Base-by-base conservation (phyloP, 176 grass and related monocot genomes). In the Avena eriantha region DNA sequence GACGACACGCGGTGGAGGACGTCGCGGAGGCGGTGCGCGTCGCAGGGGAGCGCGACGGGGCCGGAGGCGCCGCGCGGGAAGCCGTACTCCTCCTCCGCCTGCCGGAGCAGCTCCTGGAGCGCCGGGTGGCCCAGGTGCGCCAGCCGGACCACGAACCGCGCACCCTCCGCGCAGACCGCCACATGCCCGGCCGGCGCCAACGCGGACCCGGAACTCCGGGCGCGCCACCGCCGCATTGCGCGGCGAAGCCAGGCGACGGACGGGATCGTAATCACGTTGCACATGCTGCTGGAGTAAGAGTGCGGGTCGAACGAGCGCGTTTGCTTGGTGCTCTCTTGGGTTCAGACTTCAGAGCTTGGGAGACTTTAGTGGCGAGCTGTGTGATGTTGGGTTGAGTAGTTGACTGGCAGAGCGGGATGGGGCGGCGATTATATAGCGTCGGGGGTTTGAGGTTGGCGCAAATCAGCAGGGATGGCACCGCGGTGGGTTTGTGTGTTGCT, bases 41-140 rank as follows among this genome's bases (percentile, higher is more conserved):
- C 51, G 87, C 90, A 92, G 35, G 83, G 87, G 35, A 92, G 82
- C 47, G 73, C 65, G 56, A 92, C 48, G 36, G 90, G 79, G 0
- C 87, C 90, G 13, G 85, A 48, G 1, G 77, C 41, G 22, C 72
- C 46, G 0, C 76, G 21, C 11, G 71, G 72, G 83, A 89, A 92
- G 66, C 83, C 87, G 73, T 89, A 89, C 83, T 88, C 83, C 79
- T 86, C 86, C 66, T 79, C 87, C 21, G 90, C 87, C 73, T 79
- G 74, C 36, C 16, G 78, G 6, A 92, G 83, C 65, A 92, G 74
- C 73, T 83, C 83, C 39, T 43, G 47, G 57, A 89, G 89, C 21
- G 73, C 82, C 16, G 83, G 83, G 74, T 92, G 87, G 50, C 19
- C 57, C 0, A 92, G 83, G 83, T 89, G 80, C 56, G 80, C 87